These are phyloP conservation scores for Geotrichum restrictum DNA, from an alignment of 1,139 yeast species.

Conservation along the genomic window DNA sequence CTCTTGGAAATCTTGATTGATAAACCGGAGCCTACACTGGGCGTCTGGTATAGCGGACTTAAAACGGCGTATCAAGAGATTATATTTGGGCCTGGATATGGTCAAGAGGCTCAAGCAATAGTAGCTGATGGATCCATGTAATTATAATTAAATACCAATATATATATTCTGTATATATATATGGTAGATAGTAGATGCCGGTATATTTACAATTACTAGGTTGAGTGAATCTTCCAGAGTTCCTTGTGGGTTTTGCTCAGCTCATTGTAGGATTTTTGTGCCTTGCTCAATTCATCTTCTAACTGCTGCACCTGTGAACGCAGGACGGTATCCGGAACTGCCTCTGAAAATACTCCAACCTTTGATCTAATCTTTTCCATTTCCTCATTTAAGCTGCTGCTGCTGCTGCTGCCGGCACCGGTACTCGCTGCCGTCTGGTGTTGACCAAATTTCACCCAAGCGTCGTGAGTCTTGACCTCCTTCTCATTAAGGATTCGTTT, in stretches of 20 bases:
- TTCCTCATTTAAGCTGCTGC: slow-evolving; percentile 1
- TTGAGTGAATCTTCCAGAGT: slow-evolving; percentile 30
- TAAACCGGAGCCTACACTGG: slow-evolving; percentile 22
- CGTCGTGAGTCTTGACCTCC: slow-evolving; percentile 27
- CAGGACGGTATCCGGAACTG: slow-evolving; percentile 24
- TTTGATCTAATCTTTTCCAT: slow-evolving; percentile 11
- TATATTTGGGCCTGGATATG: slow-evolving; percentile 23
- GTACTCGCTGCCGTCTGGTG: neutral
- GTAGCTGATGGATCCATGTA: slow-evolving; percentile 28
- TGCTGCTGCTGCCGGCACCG: neutral
- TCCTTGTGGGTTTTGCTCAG: slow-evolving; percentile 28
- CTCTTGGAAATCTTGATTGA: slow-evolving; percentile 27
- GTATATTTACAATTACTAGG: no score
- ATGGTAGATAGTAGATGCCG: no score
- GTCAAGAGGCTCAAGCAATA: slow-evolving; percentile 24
- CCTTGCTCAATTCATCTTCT: slow-evolving; percentile 27
- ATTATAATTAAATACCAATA: no score
- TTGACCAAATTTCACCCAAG: slow-evolving; percentile 25
- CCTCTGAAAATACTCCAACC: neutral
- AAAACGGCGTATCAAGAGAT: slow-evolving; percentile 26
- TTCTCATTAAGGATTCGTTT: slow-evolving; percentile 29
- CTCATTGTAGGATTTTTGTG: slow-evolving; percentile 5
- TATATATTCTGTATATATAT: no score
- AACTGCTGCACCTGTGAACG: slow-evolving; percentile 28
- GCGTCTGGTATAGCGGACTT: slow-evolving; percentile 28